phyloP scores from a whole-genome alignment of 768 basidiomycete species.

The Mycena maculata region DNA sequence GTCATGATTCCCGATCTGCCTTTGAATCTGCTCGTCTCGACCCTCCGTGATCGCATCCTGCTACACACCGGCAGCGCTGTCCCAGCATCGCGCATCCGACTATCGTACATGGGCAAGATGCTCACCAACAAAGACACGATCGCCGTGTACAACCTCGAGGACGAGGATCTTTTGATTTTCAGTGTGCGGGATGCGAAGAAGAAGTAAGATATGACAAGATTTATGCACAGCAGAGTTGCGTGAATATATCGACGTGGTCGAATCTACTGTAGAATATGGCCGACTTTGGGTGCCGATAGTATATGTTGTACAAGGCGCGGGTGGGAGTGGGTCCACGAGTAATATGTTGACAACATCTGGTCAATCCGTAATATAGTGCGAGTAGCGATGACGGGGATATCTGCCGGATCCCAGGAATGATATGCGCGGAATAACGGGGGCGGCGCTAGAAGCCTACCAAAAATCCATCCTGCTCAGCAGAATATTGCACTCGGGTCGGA shows the following conservation, averaged over 20 bases:
- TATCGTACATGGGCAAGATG: slow-evolving; percentile 86
- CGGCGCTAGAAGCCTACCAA: slow-evolving; percentile 23
- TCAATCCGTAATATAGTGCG: slow-evolving; percentile 27
- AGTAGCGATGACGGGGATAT: not conserved
- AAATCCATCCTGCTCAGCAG: slow-evolving; percentile 23
- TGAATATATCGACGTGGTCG: slow-evolving; percentile 19
- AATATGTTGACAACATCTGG: slow-evolving; percentile 30
- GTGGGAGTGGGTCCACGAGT: not conserved
- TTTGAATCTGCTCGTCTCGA: slow-evolving; percentile 85
- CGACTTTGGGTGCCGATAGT: not conserved
- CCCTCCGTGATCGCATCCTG: slow-evolving; percentile 89
- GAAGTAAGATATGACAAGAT: slow-evolving; percentile 54
- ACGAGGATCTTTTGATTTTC: slow-evolving; percentile 86
- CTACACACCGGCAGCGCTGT: slow-evolving; percentile 82
- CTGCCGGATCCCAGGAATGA: slow-evolving; percentile 3
- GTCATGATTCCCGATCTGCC: slow-evolving; percentile 87
- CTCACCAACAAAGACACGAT: slow-evolving; percentile 88
- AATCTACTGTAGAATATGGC: slow-evolving; percentile 1
- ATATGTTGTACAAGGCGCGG: slow-evolving; percentile 3
- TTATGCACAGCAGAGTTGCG: slow-evolving; percentile 8
- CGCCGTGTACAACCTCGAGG: slow-evolving; percentile 90
- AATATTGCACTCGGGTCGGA: slow-evolving; percentile 16
- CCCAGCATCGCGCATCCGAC: slow-evolving; percentile 80
- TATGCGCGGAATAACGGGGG: not conserved
- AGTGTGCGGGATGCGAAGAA: slow-evolving; percentile 83